Percentiles rank a stretch among this genome's conserved stretches.
phyloP scores from a whole-genome alignment of 352 stramenopile genomes.

The Elongisporangium prolatum region DNA sequence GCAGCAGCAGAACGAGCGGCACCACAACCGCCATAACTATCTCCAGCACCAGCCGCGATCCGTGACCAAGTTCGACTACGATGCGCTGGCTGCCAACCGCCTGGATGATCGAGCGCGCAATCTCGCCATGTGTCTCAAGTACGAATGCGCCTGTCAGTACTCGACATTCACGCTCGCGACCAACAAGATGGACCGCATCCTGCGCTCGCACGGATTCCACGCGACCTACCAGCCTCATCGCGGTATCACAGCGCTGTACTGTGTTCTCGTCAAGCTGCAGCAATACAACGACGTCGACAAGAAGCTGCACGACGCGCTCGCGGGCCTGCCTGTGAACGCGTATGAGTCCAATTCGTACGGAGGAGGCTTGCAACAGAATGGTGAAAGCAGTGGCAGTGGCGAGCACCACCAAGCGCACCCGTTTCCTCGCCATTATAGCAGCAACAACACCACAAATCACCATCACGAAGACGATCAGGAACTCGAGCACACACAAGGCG shows the following conservation, averaged over 20 bases:
- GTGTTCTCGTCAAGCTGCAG: slow-evolving; percentile 56
- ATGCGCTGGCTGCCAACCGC: slow-evolving; percentile 66
- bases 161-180: slow-evolving; percentile 51
- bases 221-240: slow-evolving; percentile 38
- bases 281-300: slow-evolving; percentile 74
- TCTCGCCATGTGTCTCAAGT: slow-evolving; percentile 59
- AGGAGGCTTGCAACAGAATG: neutral
- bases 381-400: neutral
- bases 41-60: slow-evolving; percentile 4
- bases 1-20: slow-evolving; percentile 1
- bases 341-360: neutral
- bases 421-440: neutral
- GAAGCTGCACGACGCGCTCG: slow-evolving; percentile 53
- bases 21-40: neutral
- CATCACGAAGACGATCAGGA: neutral
- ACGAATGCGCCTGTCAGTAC: slow-evolving; percentile 71
- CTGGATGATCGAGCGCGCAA: slow-evolving; percentile 66
- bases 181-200: slow-evolving; percentile 59
- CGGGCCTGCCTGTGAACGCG: slow-evolving; percentile 17
- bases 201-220: slow-evolving; percentile 40
- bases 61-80: slow-evolving; percentile 16
- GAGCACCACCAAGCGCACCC: neutral
- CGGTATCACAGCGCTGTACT: slow-evolving; percentile 50
- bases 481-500: slow-evolving; percentile 5
- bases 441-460: neutral